These are phyloP conservation scores for Amesomyces nigricolor DNA, from an alignment of 2,329 filamentous ascomycete genomes.

Conservation along the genomic window DNA sequence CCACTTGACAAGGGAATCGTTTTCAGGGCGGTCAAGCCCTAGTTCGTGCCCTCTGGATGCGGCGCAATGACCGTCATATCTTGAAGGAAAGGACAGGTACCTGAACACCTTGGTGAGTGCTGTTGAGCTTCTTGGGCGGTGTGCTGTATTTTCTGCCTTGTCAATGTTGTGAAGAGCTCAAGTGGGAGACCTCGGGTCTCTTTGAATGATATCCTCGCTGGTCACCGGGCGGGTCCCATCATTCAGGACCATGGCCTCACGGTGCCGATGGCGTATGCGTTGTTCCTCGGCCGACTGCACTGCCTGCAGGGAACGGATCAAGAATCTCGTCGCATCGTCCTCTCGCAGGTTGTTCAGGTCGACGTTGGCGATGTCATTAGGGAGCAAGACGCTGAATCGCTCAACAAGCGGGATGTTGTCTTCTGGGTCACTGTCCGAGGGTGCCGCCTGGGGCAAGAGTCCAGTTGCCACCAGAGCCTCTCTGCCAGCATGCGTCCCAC, in stretches of 20 bases:
- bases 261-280: constrained; percentile 65
- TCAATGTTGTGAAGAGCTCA: background rate
- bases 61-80: background rate
- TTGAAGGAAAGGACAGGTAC: background rate
- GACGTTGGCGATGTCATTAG: constrained; percentile 35
- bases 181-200: constrained; percentile 39
- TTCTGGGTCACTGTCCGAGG: constrained; percentile 20
- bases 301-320: constrained; percentile 38
- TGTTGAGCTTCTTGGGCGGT: background rate
- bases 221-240: constrained; percentile 73
- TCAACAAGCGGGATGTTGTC: constrained; percentile 26
- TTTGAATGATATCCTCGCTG: constrained; percentile 73
- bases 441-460: constrained; percentile 36
- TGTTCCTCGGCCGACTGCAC: constrained; percentile 59
- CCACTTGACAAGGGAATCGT: too few relatives aligned
- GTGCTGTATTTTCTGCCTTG: background rate
- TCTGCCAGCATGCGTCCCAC: constrained; percentile 45
- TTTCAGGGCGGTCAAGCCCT: too few relatives aligned
- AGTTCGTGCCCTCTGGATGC: too few relatives aligned
- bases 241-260: constrained; percentile 87
- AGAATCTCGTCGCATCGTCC: constrained; percentile 30
- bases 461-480: constrained; percentile 47
- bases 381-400: constrained; percentile 33
- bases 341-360: constrained; percentile 30
- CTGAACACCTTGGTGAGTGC: background rate